A percentile compares a stretch with the other conserved stretches of the same genome.
Conservation (phyloP, 106 monocot species). For the Dioscorea zingiberensis region DNA sequence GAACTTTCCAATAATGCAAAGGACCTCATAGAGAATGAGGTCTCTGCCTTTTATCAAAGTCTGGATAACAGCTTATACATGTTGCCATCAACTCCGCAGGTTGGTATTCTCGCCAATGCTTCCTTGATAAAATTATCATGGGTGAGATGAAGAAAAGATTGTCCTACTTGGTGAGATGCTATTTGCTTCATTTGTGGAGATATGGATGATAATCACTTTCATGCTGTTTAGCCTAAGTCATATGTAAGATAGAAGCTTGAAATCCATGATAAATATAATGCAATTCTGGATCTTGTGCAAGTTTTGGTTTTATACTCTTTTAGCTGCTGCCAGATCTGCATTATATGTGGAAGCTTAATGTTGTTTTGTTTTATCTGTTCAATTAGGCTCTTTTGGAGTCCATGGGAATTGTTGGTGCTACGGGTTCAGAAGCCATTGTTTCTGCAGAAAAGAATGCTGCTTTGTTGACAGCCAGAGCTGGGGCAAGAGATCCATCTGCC, state of each 20-base stretch:
- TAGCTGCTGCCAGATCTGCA: neutral
- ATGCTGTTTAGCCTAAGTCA: neutral
- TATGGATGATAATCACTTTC: neutral
- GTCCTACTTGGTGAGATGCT: too few relatives aligned
- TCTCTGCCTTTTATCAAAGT: conserved; percentile 69
- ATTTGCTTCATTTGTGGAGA: neutral
- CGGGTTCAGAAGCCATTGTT: conserved; percentile 69
- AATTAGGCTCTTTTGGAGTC: conserved; percentile 78
- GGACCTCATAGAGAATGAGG: conserved; percentile 88
- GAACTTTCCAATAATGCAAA: conserved; percentile 54
- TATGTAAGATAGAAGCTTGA: too few relatives aligned
- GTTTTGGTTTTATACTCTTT: neutral
- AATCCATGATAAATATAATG: too few relatives aligned
- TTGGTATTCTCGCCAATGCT: conserved; percentile 12
- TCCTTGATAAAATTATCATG: neutral
- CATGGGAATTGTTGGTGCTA: conserved; percentile 60
- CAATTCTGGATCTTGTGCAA: neutral
- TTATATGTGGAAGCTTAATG: too few relatives aligned
- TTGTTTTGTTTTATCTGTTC: neutral
- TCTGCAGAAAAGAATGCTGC: conserved; percentile 84
- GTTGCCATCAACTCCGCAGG: conserved; percentile 90
- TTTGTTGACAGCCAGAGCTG: conserved; percentile 81
- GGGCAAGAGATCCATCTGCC: conserved; percentile 92
- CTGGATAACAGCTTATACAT: conserved; percentile 68
- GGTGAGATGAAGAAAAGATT: too few relatives aligned